Percentiles rank a stretch among this genome's conserved stretches.
Evolutionary conservation across 148 eudicot species (phyloP).

Genomic region (Vaccinium macrocarpon): DNA sequence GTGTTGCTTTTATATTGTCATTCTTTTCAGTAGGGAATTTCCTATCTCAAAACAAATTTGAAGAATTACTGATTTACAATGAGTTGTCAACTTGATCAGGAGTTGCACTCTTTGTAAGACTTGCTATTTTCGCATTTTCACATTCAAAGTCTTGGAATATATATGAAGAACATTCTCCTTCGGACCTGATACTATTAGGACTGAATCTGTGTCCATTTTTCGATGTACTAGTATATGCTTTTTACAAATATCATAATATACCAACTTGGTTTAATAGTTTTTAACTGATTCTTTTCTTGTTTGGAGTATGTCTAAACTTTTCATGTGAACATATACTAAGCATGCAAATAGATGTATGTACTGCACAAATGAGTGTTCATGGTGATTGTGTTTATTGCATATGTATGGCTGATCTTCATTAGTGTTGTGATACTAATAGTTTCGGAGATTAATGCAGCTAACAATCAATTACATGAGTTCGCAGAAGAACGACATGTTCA

Average conservation of each 20-base stretch:
- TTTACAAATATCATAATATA: background rate
- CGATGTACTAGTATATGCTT: background rate
- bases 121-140: background rate
- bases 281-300: background rate
- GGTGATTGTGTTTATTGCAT: background rate
- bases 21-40: background rate
- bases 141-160: background rate
- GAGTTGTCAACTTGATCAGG: background rate
- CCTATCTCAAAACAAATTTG: background rate
- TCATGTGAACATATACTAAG: background rate
- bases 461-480: conserved; percentile 75
- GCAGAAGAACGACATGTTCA: conserved; percentile 58
- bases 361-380: background rate
- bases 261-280: background rate
- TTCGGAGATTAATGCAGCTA: conserved; percentile 50
- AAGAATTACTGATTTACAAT: background rate
- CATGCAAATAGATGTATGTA: background rate
- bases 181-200: background rate
- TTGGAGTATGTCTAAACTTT: background rate
- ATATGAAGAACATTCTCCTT: background rate
- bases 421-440: background rate
- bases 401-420: background rate
- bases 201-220: background rate
- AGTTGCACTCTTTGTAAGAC: background rate
- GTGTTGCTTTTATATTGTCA: background rate